phyloP scores from a whole-genome alignment of 176 grass and related monocot genomes.

The Oryza glumipatula region DNA sequence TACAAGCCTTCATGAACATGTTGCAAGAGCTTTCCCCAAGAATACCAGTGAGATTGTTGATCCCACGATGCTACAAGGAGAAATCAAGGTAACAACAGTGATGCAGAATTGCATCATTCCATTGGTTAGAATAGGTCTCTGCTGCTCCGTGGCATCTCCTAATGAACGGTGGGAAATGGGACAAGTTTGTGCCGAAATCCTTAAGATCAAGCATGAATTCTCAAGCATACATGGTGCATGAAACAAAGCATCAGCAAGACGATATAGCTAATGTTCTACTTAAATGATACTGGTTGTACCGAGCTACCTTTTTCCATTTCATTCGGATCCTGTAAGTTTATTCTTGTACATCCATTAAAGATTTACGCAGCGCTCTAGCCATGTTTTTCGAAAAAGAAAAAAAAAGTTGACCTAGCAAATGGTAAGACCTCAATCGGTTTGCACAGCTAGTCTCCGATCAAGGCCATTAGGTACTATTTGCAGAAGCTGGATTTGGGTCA shows the following conservation, averaged over 20 bases:
- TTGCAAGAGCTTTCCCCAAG: constrained; percentile 13
- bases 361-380: no score
- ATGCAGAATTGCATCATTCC: constrained; percentile 42
- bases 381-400: no score
- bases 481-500: background rate
- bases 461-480: background rate
- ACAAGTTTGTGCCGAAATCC: constrained; percentile 32
- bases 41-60: constrained; percentile 7
- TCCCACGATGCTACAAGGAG: constrained; percentile 9
- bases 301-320: background rate
- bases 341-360: no score
- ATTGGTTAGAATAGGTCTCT: constrained; percentile 34
- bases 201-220: constrained; percentile 30
- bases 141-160: constrained; percentile 32
- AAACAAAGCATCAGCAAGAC: background rate
- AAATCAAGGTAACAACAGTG: background rate
- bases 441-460: background rate
- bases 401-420: background rate
- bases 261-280: background rate
- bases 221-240: background rate
- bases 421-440: background rate
- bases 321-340: no score
- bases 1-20: constrained; percentile 11
- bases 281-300: background rate
- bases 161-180: constrained; percentile 38